Evolutionary conservation across 176 grass and related monocot genomes (phyloP), one percentile per base, ranked within the genome.

Genomic region (Urochloa ruziziensis): DNA sequence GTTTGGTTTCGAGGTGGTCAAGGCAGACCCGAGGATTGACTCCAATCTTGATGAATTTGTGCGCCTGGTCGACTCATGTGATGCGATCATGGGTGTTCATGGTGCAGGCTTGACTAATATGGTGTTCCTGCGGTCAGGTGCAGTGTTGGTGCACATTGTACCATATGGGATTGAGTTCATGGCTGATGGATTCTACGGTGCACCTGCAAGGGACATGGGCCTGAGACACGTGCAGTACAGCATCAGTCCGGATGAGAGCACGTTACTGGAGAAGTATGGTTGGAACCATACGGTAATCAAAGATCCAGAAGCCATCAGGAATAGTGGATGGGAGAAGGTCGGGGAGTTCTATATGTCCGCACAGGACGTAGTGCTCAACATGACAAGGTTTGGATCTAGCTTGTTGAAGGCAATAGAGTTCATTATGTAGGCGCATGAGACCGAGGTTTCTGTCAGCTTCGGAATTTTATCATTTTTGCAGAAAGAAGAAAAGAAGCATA

Each of bases 91-190:
- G 71, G 94, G 92, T 0, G 94, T 89, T 16, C 94, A 97, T 0
- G 94, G 94, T 1, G 88, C 92, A 0, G 90, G 83, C 54, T 75
- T 97, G 52, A 94, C 94, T 0, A 97, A 97, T 60, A 90, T 92
- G 83, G 83, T 97, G 58, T 97, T 94, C 73, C 82, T 97, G 48
- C 80, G 72, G 53, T 75, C 73, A 2, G 77, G 85, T 0, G 88
- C 83, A 1, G 80, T 89, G 21, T 21, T 97, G 80, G 86, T 94
- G 35, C 94, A 97, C 71, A 70, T 97, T 25, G 90, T 97, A 71
- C 94, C 92, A 0, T 92, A 86, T 14, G 94, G 94, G 6, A 53
- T 97, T 1, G 88, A 92, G 11, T 82, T 67, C 85, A 92, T 91
- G 24, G 88, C 90, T 2, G 61, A 81, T 3, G 54, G 76, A 8